Evolutionary conservation across 2,329 filamentous ascomycete species (phyloP), one percentile per base, ranked within the genome.

Genomic region (Beauveria australis): DNA sequence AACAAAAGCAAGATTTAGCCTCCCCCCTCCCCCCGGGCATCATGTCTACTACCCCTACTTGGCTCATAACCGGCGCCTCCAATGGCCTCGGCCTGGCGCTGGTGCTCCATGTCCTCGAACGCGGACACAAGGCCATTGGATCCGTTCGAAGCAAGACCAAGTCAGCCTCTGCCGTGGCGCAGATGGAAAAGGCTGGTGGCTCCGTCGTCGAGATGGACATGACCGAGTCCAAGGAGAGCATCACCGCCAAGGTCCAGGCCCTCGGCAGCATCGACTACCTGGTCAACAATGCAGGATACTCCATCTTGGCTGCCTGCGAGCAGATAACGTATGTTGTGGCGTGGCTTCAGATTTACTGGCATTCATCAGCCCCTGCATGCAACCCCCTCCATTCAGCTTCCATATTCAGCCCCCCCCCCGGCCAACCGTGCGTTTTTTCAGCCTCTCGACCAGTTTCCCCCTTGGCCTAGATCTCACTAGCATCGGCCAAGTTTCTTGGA

Each of bases 201-300:
- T 61, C 64, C 16, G 61, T 73, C 24, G 51, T 72, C 24, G 66
- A 69, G 26, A 53, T 73, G n/a, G 70, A 73, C 46, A 46, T 59
- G 26, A 37, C 52, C 2, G 40, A 58, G 8, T 33, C 46, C 2
- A 30, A 63, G 40, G 30, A 26, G 3, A 48, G 5, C 28, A 53
- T 69, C 55, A 61, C 59, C 19, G 51, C 61, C 46, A 68, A 67
- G 40, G 54, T 71, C 14, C 64, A 64, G 7, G 69, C 66, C 22
- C 28, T 37, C 9, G 73, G 37, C 63, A 55, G 67, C 1, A 75
- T 84, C 44, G 81, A 84, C 49, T 73, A 81, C 3, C 68, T 84
- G 5, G 74, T 83, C 47, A 83, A 83, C 64, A 80, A 80, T 61
- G 80, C 81, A 2, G 81, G 76, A 3, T 76, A 71, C 57, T 73